Percentiles rank a stretch among this genome's conserved stretches.
These are phyloP conservation scores for Hyparrhenia diplandra DNA, from an alignment of 176 grass and related monocot species.

Conservation along the genomic window DNA sequence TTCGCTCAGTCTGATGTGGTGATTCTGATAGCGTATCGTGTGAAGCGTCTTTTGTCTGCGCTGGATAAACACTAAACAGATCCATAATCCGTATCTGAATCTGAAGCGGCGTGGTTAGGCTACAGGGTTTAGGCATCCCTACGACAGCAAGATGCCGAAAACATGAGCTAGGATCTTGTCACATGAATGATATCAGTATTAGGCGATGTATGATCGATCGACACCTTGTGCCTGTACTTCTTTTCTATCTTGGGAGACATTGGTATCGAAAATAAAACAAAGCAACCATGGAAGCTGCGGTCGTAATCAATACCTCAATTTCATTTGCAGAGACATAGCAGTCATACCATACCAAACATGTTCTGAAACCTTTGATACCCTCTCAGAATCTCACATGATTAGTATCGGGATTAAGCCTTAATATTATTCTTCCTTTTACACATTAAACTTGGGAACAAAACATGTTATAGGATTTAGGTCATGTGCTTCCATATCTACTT, in stretches of 20 bases:
- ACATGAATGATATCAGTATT: conserved; percentile 7
- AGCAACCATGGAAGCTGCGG: not conserved
- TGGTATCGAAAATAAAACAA: not conserved
- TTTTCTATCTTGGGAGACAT: no score
- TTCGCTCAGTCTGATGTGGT: no score
- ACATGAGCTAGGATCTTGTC: conserved; percentile 18
- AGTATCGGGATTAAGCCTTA: not conserved
- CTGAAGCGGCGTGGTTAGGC: not conserved
- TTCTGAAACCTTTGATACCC: not conserved
- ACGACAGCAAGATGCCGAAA: not conserved
- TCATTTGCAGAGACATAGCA: not conserved
- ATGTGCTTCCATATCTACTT: conserved; percentile 14
- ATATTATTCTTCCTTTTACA: not conserved
- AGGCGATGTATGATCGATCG: not conserved
- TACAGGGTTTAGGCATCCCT: not conserved
- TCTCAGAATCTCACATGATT: not conserved
- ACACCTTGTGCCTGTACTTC: not conserved
- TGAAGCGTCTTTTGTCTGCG: not conserved
- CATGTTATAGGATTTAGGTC: not conserved
- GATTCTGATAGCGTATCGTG: not conserved
- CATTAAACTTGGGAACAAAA: conserved; percentile 5
- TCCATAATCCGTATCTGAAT: not conserved
- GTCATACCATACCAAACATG: not conserved
- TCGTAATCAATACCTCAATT: not conserved
- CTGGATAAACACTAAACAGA: not conserved